Base-by-base conservation (phyloP, 2,329 filamentous ascomycete genomes). In the Botrytis elliptica region DNA sequence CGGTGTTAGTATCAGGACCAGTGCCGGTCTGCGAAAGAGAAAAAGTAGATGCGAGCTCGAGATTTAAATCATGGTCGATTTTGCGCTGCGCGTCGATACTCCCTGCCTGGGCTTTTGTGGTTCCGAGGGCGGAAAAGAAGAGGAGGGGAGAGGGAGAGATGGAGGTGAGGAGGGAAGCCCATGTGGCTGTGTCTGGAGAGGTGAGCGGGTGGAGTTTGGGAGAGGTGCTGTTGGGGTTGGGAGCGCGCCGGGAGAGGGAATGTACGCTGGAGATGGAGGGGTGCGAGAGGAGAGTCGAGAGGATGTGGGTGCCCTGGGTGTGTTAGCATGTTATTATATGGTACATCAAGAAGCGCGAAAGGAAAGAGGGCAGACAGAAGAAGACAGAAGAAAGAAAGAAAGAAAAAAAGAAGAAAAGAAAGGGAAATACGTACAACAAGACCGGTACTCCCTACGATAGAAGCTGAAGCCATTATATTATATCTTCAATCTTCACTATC, bases 21-120 rank as follows among this genome's bases (percentile, higher is more conserved):
- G 33, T 33, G 33, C 33, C 4, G 33, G 3, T 6, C 2, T 33
- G 40, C 5, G 29, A 14, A 14, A 52, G 40, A 0, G 44, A 14
- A 22, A 52, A 52, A 0, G 44, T 52, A 75, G 88, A 87, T 5
- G 93, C 94, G 38, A 97, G 86, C 76, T 91, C 90, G 67, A 97
- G 82, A 83, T 97, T 97, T 63, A 97, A 86, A 80, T 96, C 94
- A 81, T 94, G 89, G 84, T 98, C 95, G 76, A 98, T 93, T 80
- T 93, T 92, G 84, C 93, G 92, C 84, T 98, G 95, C 75, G 91
- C 90, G 42, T 90, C 91, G 77, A 97, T 84, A 73, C 92, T 86
- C 75, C 95, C 95, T 0, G 94, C 94, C 20, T 87, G 86, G 0
- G 85, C 91, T 67, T 90, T 89, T 0, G 95, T 98, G 3, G 94